phyloP scores from a whole-genome alignment of 352 stramenopile species.

The Phytophthora meadii region DNA sequence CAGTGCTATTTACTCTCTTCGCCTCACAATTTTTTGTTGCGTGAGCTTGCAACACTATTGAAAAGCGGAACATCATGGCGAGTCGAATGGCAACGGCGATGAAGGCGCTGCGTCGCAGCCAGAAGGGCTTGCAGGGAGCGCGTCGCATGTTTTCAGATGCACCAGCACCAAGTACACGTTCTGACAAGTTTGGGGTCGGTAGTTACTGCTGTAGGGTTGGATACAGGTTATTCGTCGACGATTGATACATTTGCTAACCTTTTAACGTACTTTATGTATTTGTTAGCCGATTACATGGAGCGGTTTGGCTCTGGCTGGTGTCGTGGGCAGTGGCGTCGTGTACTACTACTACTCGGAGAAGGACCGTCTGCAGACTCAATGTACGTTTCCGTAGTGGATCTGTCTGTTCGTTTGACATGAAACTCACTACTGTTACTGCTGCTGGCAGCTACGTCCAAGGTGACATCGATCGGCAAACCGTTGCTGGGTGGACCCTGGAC shows the following conservation, averaged over 20 bases:
- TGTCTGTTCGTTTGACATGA: background rate
- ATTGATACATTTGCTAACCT: conserved; percentile 4
- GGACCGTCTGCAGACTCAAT: conserved; percentile 86
- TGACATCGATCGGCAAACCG: conserved; percentile 91
- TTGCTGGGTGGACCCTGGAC: conserved; percentile 93
- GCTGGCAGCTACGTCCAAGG: conserved; percentile 78
- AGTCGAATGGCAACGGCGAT: conserved; percentile 32
- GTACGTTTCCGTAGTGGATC: conserved; percentile 35
- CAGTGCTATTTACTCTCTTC: background rate
- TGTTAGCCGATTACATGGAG: conserved; percentile 86
- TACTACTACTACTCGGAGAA: conserved; percentile 93
- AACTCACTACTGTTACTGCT: conserved; percentile 6
- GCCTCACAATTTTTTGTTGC: conserved; percentile 18
- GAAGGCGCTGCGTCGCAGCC: conserved; percentile 26
- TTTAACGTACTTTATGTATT: background rate
- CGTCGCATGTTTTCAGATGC: conserved; percentile 53
- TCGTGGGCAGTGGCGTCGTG: conserved; percentile 75
- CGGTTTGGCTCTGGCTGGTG: conserved; percentile 76
- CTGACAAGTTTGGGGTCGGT: conserved; percentile 77
- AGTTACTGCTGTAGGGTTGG: background rate
- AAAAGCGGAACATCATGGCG: conserved; percentile 32
- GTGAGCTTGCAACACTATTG: conserved; percentile 17
- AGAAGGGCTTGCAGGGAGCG: conserved; percentile 1
- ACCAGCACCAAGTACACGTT: conserved; percentile 24
- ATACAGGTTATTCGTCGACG: conserved; percentile 7